These are phyloP conservation scores for Plectosphaerella cucumerina DNA, from an alignment of 2,329 filamentous ascomycete species.

Conservation along the genomic window DNA sequence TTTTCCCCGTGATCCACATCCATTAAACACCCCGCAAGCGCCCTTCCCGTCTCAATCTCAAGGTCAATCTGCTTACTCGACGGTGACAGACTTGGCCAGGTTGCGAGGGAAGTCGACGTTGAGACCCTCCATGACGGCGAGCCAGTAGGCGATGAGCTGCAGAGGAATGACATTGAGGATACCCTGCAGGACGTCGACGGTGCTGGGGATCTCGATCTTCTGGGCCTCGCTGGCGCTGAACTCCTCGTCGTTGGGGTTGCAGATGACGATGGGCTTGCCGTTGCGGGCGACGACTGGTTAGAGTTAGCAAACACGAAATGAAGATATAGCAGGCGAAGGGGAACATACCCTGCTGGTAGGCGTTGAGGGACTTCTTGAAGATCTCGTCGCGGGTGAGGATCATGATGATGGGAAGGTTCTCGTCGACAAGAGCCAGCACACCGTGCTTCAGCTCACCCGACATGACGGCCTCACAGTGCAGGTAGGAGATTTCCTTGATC, in stretches of 20 bases:
- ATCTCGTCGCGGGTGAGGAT: slow-evolving; percentile 94
- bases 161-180: slow-evolving; percentile 96
- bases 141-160: slow-evolving; percentile 98
- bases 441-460: slow-evolving; percentile 99
- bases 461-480: slow-evolving; percentile 99
- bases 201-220: slow-evolving; percentile 96
- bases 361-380: slow-evolving; percentile 98
- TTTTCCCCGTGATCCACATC: background rate
- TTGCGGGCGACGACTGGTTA: slow-evolving; percentile 81
- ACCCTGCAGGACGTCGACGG: slow-evolving; percentile 91
- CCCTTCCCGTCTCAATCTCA: background rate
- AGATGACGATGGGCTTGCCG: slow-evolving; percentile 97
- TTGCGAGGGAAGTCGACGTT: slow-evolving; percentile 99
- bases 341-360: slow-evolving; percentile 85
- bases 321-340: background rate
- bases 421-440: slow-evolving; percentile 93
- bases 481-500: slow-evolving; percentile 99
- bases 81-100: slow-evolving; percentile 97
- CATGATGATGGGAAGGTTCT: slow-evolving; percentile 99
- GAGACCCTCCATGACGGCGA: slow-evolving; percentile 89
- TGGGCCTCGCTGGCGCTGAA: slow-evolving; percentile 85
- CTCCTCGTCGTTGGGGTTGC: slow-evolving; percentile 85
- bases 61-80: slow-evolving; percentile 65
- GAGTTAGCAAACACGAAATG: slow-evolving; percentile 2
- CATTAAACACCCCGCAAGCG: background rate